phyloP scores from a whole-genome alignment of 2,329 filamentous ascomycete species.

The Tolypocladium tropicale region DNA sequence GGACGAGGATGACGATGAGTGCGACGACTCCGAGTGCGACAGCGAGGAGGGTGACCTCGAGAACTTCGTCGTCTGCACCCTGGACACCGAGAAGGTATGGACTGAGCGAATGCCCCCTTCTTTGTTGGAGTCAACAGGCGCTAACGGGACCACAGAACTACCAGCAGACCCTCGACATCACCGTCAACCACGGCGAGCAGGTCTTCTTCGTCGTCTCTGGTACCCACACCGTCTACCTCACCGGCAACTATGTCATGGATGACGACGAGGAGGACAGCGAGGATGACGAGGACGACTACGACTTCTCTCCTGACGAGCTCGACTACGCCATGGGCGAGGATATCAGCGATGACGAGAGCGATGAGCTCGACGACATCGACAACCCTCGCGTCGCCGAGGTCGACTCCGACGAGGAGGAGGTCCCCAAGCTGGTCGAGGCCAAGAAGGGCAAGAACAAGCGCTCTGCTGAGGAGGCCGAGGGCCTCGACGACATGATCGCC shows the following conservation, averaged over 20 bases:
- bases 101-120: no score
- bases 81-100: slow-evolving; percentile 82
- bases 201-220: slow-evolving; percentile 89
- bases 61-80: slow-evolving; percentile 89
- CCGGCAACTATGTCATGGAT: slow-evolving; percentile 88
- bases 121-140: background rate
- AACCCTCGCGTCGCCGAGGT: slow-evolving; percentile 79
- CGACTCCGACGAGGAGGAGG: slow-evolving; percentile 68
- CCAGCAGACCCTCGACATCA: slow-evolving; percentile 93
- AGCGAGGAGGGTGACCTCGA: slow-evolving; percentile 62
- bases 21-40: slow-evolving; percentile 55
- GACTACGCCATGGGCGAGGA: slow-evolving; percentile 63
- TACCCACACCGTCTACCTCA: slow-evolving; percentile 83
- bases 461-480: slow-evolving; percentile 61
- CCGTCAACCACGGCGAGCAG: slow-evolving; percentile 76
- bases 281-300: slow-evolving; percentile 65
- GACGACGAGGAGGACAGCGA: slow-evolving; percentile 54
- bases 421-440: slow-evolving; percentile 46
- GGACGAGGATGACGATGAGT: slow-evolving; percentile 48
- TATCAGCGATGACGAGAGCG: slow-evolving; percentile 61
- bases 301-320: slow-evolving; percentile 71
- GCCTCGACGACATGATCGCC: slow-evolving; percentile 76
- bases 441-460: slow-evolving; percentile 92
- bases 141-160: slow-evolving; percentile 55
- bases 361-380: slow-evolving; percentile 68